A percentile compares a stretch with the other conserved stretches of the same genome.
Evolutionary conservation across 306 rosid genomes (phyloP).

Genomic region (Prunus armeniaca): DNA sequence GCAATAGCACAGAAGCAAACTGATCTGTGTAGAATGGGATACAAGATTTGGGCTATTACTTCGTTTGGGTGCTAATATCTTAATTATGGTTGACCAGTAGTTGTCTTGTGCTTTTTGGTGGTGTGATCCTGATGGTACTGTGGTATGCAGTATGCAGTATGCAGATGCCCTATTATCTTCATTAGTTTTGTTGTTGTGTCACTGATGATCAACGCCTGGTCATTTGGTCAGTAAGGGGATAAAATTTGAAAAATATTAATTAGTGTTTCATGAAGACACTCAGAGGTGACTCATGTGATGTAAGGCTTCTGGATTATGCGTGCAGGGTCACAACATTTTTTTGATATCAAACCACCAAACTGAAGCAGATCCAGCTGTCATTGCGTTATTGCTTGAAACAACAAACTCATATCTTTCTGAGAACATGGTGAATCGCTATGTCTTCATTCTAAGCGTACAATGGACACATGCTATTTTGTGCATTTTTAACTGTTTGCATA

Average conservation of each 20-base stretch:
- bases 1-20: conserved; percentile 1
- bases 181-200: background rate
- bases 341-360: conserved; percentile 96
- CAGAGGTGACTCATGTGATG: conserved; percentile 18
- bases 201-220: conserved; percentile 9
- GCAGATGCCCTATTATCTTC: conserved; percentile 16
- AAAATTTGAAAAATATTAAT: conserved; percentile 11
- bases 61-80: conserved; percentile 22
- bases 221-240: conserved; percentile 17
- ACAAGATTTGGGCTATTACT: conserved; percentile 7
- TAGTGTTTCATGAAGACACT: conserved; percentile 5
- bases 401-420: conserved; percentile 68
- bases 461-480: conserved; percentile 5
- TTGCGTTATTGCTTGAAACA: conserved; percentile 81
- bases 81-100: conserved; percentile 20
- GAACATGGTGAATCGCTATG: conserved; percentile 52
- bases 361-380: conserved; percentile 98
- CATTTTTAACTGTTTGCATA: conserved; percentile 26
- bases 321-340: conserved; percentile 94
- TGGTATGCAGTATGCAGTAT: conserved; percentile 20
- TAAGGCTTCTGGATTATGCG: conserved; percentile 22
- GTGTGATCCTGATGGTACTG: conserved; percentile 20
- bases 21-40: background rate
- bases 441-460: background rate
- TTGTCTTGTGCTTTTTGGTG: conserved; percentile 20